Base-by-base conservation (phyloP, 805 yeast species). In the Ogataea dorogensis region DNA sequence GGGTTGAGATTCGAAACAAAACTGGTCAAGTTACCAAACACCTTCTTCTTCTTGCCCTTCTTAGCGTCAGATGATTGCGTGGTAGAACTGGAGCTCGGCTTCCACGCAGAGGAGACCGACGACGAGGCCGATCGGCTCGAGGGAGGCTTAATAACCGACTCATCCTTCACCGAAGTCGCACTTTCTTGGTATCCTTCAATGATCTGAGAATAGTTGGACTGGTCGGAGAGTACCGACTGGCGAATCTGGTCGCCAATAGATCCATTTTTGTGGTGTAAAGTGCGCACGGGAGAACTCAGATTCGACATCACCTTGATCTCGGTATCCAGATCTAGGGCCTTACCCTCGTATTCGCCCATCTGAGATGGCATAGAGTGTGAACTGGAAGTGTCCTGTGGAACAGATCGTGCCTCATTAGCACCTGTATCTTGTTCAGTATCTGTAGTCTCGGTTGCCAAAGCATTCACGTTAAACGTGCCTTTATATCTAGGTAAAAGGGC, bases 11-110 rank as follows among this genome's bases (percentile, higher is more conserved):
- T 53, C 4, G 51, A 43, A 11, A 57, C 58, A 45, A 71, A 63
- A 22, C 65, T 74, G 3, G 79, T 61, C 35, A 82, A 68, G 2
- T 77, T 81, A 5, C 79, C 83, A 41, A 75, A 73, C 38, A 79
- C 72, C 38, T 75, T 68, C 42, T 67, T 72, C 2, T 76, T 24
- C 26, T 35, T 35, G 44, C 67, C 69, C 36, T 70, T 56, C 28
- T 46, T 43, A 27, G 30, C 21, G 27, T 38, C 47, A 7, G 42
- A 17, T 5, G 45, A 31, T 12, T 46, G 42, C 6, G 48, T 33
- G 12, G 44, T 38, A 10, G 47, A 40, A 5, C 33, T 38, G 28
- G 28, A 36, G 31, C 42, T 44, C 17, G 24, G 39, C 30, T 39
- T 48, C 13, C 49, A 28, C 11, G 36, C 31, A 10, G 49, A 36